Evolutionary conservation across 2,329 filamentous ascomycete species (phyloP), one percentile per base, ranked within the genome.

Genomic region (Exophiala alcalophila): DNA sequence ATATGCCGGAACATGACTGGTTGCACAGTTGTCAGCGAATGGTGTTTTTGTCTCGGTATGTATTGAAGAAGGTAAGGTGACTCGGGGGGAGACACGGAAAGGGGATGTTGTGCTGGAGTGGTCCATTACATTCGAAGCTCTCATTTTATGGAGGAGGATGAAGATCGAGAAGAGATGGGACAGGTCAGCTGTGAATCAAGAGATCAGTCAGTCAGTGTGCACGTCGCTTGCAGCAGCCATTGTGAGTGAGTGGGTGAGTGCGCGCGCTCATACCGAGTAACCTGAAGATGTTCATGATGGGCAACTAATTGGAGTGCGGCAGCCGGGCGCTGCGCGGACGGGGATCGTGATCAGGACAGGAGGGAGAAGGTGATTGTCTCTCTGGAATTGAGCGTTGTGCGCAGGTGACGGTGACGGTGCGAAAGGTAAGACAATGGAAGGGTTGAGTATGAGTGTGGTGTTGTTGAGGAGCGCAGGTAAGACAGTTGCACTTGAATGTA

Each of bases 61-160:
- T n/a, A n/a, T n/a, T n/a, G n/a, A n/a, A n/a, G n/a, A n/a, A n/a
- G n/a, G n/a, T n/a, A n/a, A n/a, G n/a, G n/a, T n/a, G n/a, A n/a
- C n/a, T n/a, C n/a, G n/a, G n/a, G n/a, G 15, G 10, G 8, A 50
- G 57, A 34, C 56, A 51, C 31, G 32, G 24, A 12, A 37, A 27
- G 27, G 36, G 15, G 37, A 31, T 20, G 23, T 38, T 30, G 21
- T 16, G 9, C 30, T 38, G 12, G 10, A 14, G 26, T 14, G 24
- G 44, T 27, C 31, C 67, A 81, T 50, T 74, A 96, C 91, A 64
- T 87, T 94, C 31, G 92, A 83, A 63, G 85, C 81, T 59, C 83
- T 83, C 89, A 98, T 98, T 76, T 98, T 98, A 65, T 94, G 89
- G 52, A 98, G 76, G 50, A 98, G 75, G 59, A 98, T 95, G 59